Evolutionary conservation across 805 yeast species (phyloP).

Genomic region (Candida koratica): DNA sequence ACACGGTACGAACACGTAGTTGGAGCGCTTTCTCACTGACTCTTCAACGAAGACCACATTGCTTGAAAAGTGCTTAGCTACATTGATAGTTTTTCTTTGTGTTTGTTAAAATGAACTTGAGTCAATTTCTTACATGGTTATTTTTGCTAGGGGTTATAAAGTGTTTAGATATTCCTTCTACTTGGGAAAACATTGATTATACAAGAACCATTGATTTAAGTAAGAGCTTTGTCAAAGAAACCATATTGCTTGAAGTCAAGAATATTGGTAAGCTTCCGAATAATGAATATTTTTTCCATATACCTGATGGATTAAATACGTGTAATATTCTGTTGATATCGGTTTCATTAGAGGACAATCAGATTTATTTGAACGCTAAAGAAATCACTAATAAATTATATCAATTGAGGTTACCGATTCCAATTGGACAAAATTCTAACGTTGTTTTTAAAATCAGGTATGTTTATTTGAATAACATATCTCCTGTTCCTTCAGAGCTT

Average conservation of each 20-base stretch:
- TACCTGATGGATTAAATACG: conserved; percentile 48
- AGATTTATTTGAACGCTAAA: conserved; percentile 9
- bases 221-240: conserved; percentile 63
- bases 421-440: conserved; percentile 61
- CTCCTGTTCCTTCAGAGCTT: conserved; percentile 64
- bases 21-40: too few relatives aligned
- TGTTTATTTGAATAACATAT: conserved; percentile 44
- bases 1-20: conserved; percentile 9
- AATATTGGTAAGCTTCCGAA: conserved; percentile 58
- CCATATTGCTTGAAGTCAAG: conserved; percentile 48
- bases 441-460: conserved; percentile 47
- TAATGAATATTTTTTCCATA: conserved; percentile 51
- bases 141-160: background rate
- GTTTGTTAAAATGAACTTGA: conserved; percentile 1
- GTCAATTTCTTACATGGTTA: conserved; percentile 1
- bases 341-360: conserved; percentile 26
- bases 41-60: too few relatives aligned
- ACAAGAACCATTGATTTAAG: conserved; percentile 59
- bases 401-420: conserved; percentile 51
- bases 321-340: conserved; percentile 42
- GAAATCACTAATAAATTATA: conserved; percentile 17
- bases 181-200: conserved; percentile 58
- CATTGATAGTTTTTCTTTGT: too few relatives aligned
- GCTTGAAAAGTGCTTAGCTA: too few relatives aligned
- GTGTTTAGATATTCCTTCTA: conserved; percentile 6